phyloP scores from a whole-genome alignment of 306 rosid genomes.

The Sicyos baderoa region DNA sequence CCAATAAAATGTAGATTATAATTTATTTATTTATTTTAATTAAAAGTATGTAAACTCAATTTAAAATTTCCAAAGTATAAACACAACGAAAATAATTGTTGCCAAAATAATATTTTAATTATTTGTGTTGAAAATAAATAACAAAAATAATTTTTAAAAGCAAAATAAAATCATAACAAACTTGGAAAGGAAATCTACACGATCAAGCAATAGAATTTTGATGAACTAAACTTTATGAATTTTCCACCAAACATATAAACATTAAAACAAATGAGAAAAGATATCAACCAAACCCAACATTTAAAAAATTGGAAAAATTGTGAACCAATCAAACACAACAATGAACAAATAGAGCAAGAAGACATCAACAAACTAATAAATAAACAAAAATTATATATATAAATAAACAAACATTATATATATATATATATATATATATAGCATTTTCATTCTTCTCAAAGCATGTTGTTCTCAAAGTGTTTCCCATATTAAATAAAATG shows the following conservation, averaged over 20 bases:
- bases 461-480: slow-evolving; percentile 3
- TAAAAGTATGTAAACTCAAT: too few species aligned
- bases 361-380: neutral
- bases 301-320: neutral
- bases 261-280: neutral
- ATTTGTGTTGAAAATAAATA: too few species aligned
- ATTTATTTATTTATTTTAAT: too few species aligned
- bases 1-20: too few species aligned
- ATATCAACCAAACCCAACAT: neutral
- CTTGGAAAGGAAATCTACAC: neutral
- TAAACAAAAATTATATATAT: neutral
- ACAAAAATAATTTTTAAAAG: neutral
- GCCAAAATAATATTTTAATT: too few species aligned
- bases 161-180: neutral
- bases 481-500: neutral
- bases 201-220: neutral
- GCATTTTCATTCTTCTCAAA: neutral
- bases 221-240: neutral
- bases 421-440: too few species aligned
- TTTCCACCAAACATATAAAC: neutral
- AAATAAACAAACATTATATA: too few species aligned
- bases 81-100: too few species aligned
- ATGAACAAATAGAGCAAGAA: neutral
- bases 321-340: neutral
- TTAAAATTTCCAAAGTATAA: too few species aligned